These are phyloP conservation scores for Coccomyxa subellipsoidea DNA, from an alignment of 163 green algal genomes.

Conservation along the genomic window DNA sequence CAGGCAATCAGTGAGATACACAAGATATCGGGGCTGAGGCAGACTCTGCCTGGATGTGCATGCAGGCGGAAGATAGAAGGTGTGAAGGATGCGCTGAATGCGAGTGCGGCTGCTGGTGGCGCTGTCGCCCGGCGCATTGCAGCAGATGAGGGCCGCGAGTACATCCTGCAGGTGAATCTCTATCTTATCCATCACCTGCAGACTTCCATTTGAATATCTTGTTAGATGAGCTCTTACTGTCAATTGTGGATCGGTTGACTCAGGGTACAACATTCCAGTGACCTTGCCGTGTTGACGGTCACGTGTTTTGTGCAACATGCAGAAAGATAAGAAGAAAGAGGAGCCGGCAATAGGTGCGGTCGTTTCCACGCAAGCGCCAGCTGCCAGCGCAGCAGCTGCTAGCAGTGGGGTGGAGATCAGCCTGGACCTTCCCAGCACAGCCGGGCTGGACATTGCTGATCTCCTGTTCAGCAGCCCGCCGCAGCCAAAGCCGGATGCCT, in stretches of 20 bases:
- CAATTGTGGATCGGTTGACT: too few relatives aligned
- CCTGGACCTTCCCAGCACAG: background rate
- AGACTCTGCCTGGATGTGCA: too few relatives aligned
- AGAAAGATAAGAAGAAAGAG: background rate
- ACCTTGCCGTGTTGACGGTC: too few relatives aligned
- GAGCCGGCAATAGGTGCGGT: background rate
- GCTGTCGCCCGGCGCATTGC: conserved; percentile 47
- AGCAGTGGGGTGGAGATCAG: background rate
- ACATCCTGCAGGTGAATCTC: conserved; percentile 47
- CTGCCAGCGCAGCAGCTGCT: background rate
- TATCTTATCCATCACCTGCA: too few relatives aligned
- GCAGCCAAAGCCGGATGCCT: background rate
- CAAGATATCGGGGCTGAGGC: too few relatives aligned
- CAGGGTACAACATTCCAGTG: too few relatives aligned
- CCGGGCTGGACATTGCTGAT: background rate
- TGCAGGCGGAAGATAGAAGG: conserved; percentile 38
- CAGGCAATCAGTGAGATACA: too few relatives aligned
- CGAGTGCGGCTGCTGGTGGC: conserved; percentile 1
- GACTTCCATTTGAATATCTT: too few relatives aligned
- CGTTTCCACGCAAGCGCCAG: background rate
- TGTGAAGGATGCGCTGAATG: conserved; percentile 38
- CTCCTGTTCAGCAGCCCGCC: background rate
- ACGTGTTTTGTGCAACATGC: too few relatives aligned
- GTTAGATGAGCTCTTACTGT: too few relatives aligned
- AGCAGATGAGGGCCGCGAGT: conserved; percentile 59